phyloP scores from a whole-genome alignment of 257 asterid species.

The Paraleonurus japonicus region DNA sequence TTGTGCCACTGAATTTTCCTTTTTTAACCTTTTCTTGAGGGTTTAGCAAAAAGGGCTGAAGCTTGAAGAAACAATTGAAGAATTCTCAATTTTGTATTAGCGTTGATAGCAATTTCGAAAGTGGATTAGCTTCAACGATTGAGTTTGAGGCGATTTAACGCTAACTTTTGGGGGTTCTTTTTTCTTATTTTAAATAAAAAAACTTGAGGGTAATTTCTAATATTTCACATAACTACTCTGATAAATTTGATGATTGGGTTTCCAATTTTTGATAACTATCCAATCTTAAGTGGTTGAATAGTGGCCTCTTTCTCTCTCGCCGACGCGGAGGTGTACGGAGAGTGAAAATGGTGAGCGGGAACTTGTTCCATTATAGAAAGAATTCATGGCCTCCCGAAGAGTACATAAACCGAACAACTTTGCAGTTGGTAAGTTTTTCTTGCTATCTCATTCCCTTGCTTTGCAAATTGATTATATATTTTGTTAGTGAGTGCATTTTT shows the following conservation, averaged over 20 bases:
- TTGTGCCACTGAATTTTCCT: not conserved
- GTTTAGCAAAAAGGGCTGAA: slow-evolving; percentile 15
- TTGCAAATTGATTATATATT: not conserved
- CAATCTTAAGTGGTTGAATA: slow-evolving; percentile 29
- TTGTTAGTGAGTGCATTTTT: not conserved
- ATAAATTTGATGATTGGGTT: slow-evolving; percentile 27
- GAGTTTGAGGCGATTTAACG: slow-evolving; percentile 39
- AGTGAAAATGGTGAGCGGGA: slow-evolving; percentile 81
- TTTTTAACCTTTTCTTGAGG: slow-evolving; percentile 14
- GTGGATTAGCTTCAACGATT: slow-evolving; percentile 40
- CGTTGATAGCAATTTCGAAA: slow-evolving; percentile 3
- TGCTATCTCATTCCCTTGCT: not conserved
- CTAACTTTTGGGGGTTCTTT: slow-evolving; percentile 25
- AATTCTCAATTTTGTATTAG: not conserved
- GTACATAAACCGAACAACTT: slow-evolving; percentile 71
- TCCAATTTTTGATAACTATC: slow-evolving; percentile 22
- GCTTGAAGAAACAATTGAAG: slow-evolving; percentile 6
- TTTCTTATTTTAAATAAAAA: not conserved
- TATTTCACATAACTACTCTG: not conserved
- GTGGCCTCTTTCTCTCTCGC: not conserved
- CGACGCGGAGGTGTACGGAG: slow-evolving; percentile 5
- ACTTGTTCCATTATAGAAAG: slow-evolving; percentile 74
- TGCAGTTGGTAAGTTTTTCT: slow-evolving; percentile 74
- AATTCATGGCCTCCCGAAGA: slow-evolving; percentile 98
- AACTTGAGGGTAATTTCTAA: slow-evolving; percentile 10